Evolutionary conservation across 192 early-diverging fungal genomes (phyloP), one percentile per base, ranked within the genome.

Genomic region (Coemansia sp.): DNA sequence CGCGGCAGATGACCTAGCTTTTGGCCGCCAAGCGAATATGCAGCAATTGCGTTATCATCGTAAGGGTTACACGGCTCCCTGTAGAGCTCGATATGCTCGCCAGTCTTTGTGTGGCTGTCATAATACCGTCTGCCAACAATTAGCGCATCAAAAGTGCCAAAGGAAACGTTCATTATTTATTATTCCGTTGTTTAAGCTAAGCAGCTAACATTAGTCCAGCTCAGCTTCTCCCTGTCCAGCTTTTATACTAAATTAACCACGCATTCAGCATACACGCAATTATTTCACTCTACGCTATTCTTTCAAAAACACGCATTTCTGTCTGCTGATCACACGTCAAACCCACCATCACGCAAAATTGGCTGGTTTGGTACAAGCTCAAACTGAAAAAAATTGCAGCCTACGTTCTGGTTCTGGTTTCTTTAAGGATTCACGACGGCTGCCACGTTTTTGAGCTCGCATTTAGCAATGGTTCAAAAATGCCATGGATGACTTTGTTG

Each of bases 71-170:
- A 17, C 5, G 51, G 57, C 52, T 72, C 69, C 10, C 75, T 51
- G n/a, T 21, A 2, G 8, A 68, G 38, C 4, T 27, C 41, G n/a
- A 77, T 24, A 5, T 10, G 1, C 25, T 77, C 61, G 58, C 62
- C 59, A 5, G 22, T 2, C 21, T 14, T 24, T 7, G 65, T 47
- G n/a, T 35, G 25, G 1, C 65, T 48, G 3, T 14, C 14, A 29
- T 77, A 72, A 49, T 71, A 65, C 6, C 66, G 75, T 41, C 75
- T 53, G 51, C 75, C 69, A 12, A 77, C 69, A 25, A 77, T 65
- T 3, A 72, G 62, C 27, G 75, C 69, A 14, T 41, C 60, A 58
- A 77, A 72, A 19, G 43, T 15, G 1, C 75, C 75, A 38, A 38
- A 29, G 11, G 24, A 14, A 27, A 57, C 3, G 24, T 14, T 21